Evolutionary conservation across 2,329 filamentous ascomycete species (phyloP).

Genomic region (Pseudogymnoascus sp.): DNA sequence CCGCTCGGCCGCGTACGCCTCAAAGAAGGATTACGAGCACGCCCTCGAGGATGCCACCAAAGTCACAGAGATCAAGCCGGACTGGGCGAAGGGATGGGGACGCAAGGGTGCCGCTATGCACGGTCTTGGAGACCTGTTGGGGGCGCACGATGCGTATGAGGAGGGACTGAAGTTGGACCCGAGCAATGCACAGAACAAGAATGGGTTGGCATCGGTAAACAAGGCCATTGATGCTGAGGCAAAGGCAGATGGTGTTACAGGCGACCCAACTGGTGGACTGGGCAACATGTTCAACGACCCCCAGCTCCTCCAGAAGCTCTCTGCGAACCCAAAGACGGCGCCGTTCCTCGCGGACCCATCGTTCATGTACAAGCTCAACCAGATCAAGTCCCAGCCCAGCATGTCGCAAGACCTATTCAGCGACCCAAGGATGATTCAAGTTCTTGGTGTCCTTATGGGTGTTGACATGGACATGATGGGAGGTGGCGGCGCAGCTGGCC

Average conservation of each 20-base stretch:
- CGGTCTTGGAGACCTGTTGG: conserved; percentile 76
- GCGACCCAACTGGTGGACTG: conserved; percentile 67
- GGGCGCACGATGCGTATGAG: conserved; percentile 83
- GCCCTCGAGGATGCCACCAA: conserved; percentile 87
- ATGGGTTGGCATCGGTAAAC: conserved; percentile 74
- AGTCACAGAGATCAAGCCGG: conserved; percentile 88
- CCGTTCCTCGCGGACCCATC: conserved; percentile 67
- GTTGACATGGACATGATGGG: conserved; percentile 72
- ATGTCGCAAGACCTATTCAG: conserved; percentile 72
- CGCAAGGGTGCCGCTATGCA: conserved; percentile 88
- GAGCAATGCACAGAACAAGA: conserved; percentile 86
- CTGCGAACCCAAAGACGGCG: conserved; percentile 88
- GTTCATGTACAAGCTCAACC: conserved; percentile 87
- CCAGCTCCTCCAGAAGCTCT: conserved; percentile 80
- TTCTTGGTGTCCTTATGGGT: conserved; percentile 87
- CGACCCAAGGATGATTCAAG: conserved; percentile 87
- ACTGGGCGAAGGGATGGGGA: conserved; percentile 96
- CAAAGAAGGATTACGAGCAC: conserved; percentile 77
- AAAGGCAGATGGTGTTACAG: conserved; percentile 39
- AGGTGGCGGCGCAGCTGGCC: conserved; percentile 23
- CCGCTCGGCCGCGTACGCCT: conserved; percentile 79
- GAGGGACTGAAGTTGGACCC: conserved; percentile 90
- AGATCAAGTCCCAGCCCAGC: conserved; percentile 71
- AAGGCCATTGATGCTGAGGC: conserved; percentile 78
- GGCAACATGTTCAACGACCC: conserved; percentile 93